Evolutionary conservation across 257 asterid genomes (phyloP), one percentile per base, ranked within the genome.

Genomic region (Thymus quinquecostatus): DNA sequence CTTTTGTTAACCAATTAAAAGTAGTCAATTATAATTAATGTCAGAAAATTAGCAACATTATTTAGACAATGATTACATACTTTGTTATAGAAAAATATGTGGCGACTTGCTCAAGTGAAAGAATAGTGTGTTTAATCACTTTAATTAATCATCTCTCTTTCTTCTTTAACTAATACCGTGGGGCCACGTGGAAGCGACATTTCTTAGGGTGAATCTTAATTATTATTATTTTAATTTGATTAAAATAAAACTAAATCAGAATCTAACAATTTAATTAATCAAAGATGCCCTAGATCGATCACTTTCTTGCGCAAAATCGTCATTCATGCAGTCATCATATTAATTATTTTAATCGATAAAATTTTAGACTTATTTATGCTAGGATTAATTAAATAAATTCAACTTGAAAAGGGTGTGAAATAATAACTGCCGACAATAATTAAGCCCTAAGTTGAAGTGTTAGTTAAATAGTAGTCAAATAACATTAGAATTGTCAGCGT

Each of bases 31-130:
- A 29, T 10, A 6, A 4, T 60, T 53, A 66, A 71, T 60, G 72
- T 67, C 75, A 63, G 4, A 32, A 47, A 60, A 41, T 14, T 13
- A 59, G 66, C 47, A 80, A 70, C 79, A 78, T 13, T 10, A 57
- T 29, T 65, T 66, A 58, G 73, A 73, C 77, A 66, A 61, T 30
- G 61, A 75, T 51, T 71, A 38, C 41, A 8, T 59, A 50, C 27
- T 72, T 75, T 72, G 75, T 21, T 32, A 27, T n/a, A 40, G 62
- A 14, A 81, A 21, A 4, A 40, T 77, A 75, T 77, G 86, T 66
- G 86, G 86, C 84, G 51, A 82, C 75, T 53, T 69, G 84, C 75
- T 64, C 62, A 61, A 56, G 82, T 34, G 74, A 82, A 73, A 33
- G 63, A 28, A 30, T 65, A 44, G 41, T 44, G 44, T 38, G 33